phyloP scores from a whole-genome alignment of 768 basidiomycete genomes.

The Termitomyces sp. region DNA sequence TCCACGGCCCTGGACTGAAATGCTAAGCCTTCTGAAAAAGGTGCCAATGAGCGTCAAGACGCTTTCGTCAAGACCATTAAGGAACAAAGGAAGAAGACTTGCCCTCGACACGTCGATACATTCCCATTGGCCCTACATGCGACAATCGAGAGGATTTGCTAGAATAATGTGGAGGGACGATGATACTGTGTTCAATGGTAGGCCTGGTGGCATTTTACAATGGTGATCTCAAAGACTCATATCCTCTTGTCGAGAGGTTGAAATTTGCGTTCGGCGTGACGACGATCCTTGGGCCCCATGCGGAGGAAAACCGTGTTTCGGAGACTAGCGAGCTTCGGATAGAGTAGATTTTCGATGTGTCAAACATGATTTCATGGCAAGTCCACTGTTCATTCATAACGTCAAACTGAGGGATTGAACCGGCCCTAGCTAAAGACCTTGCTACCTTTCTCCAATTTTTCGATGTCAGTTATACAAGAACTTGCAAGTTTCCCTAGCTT shows the following conservation, averaged over 20 bases:
- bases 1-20: too few species aligned
- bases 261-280: not conserved
- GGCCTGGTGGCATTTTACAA: not conserved
- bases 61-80: too few species aligned
- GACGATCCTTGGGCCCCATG: too few species aligned
- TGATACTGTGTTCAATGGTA: too few species aligned
- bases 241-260: not conserved
- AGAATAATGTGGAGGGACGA: not conserved
- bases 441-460: not conserved
- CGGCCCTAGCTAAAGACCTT: not conserved
- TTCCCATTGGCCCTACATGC: not conserved
- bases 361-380: not conserved
- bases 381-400: not conserved
- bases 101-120: not conserved
- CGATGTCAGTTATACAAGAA: not conserved
- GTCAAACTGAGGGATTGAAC: not conserved
- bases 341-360: not conserved
- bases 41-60: too few species aligned
- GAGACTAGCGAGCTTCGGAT: not conserved
- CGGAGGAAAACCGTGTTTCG: too few species aligned
- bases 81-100: not conserved
- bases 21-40: too few species aligned
- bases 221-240: too few species aligned
- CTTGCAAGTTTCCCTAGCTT: too few species aligned
- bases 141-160: not conserved